Evolutionary conservation across 345 rosid genomes (phyloP).

Genomic region (Gossypium rotundifolium): DNA sequence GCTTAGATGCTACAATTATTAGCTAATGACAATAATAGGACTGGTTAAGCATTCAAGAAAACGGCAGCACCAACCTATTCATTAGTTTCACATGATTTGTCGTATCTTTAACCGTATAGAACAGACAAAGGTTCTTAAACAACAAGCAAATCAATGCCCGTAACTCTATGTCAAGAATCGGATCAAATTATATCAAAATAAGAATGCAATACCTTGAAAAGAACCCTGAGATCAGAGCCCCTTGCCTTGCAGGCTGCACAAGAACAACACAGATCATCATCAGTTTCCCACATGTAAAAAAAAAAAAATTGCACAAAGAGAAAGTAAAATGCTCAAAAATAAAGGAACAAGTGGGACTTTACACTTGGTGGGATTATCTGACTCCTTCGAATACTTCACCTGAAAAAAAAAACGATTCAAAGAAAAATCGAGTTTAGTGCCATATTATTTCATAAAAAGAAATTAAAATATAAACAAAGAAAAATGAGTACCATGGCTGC

Average conservation of each 20-base stretch:
- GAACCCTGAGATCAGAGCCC: constrained; percentile 91
- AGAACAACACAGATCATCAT: background rate
- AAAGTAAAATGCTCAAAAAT: background rate
- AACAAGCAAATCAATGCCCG: constrained; percentile 31
- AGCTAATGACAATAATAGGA: background rate
- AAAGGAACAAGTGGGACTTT: constrained; percentile 16
- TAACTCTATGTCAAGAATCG: background rate
- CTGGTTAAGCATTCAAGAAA: background rate
- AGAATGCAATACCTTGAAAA: constrained; percentile 60
- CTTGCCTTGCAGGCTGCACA: constrained; percentile 91
- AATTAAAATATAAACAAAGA: background rate
- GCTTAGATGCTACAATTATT: background rate
- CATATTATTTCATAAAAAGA: background rate
- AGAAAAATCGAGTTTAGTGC: background rate
- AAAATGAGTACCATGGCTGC: constrained; percentile 6
- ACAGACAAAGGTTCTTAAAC: constrained; percentile 54
- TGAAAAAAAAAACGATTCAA: constrained; percentile 18
- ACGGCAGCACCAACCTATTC: background rate
- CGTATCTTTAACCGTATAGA: constrained; percentile 42
- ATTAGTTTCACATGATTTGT: constrained; percentile 46
- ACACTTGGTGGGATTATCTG: constrained; percentile 90
- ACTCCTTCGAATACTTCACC: constrained; percentile 98
- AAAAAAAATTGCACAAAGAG: background rate
- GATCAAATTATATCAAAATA: background rate
- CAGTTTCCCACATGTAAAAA: background rate